Evolutionary conservation across 164 flowering plant genomes (phyloP), one percentile per base, ranked within the genome.

Genomic region (Vitis labrusca): DNA sequence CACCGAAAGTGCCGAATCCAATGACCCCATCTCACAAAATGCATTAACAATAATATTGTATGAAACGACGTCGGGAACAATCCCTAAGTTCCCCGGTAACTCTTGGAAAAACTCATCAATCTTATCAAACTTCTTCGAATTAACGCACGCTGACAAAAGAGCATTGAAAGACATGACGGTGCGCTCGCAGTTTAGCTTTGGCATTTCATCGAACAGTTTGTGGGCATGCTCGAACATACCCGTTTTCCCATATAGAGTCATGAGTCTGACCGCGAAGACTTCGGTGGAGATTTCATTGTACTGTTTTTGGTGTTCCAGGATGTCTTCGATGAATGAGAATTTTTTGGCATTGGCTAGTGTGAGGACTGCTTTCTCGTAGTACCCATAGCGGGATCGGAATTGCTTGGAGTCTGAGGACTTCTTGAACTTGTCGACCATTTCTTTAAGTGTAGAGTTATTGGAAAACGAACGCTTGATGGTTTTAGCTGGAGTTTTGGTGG

Each of bases 141-240:
- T 63, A 13, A 81, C 68, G 15, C 74, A 76, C 1, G 90, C 85
- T 9, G 65, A 62, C 62, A 86, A 56, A 52, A 88, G 77, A 58
- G 90, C 88, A 65, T 88, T 88, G 29, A 88, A 54, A 0, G 84
- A 84, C 48, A 49, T 67, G 16, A 78, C 77, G 10, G 85, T 81
- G 2, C 85, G 76, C 15, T 64, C 58, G 68, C 85, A 81, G 5
- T 80, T 79, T 10, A 72, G 64, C 8, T 74, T 67, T 3, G 89
- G 85, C 85, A 88, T 70, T 84, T 88, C 84, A 17, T 86, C 90
- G 70, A 86, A 86, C 83, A 80, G 15, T 19, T 85, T 75, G 68
- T 50, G 66, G n/a, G 91, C 91, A 32, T 81, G 73, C 1, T 83
- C 76, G 44, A 79, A 81, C 88, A 86, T 82, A 8, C 78, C 77